These are phyloP conservation scores for Fimicolochytrium jonesii DNA, from an alignment of 192 early-diverging fungal genomes.

Conservation along the genomic window DNA sequence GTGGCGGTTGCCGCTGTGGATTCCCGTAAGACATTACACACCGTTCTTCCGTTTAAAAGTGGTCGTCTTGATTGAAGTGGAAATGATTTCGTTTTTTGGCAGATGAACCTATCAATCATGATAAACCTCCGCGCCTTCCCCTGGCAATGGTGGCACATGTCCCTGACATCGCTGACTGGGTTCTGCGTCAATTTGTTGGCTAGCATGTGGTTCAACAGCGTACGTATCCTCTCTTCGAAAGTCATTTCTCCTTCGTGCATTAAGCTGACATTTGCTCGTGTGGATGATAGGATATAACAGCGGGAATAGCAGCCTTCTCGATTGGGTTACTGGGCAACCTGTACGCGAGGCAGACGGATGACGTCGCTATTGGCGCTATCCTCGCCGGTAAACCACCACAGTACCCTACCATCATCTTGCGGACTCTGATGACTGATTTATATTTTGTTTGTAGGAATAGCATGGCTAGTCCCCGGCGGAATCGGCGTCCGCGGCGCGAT, in stretches of 20 bases:
- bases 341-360: conserved; percentile 17
- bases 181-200: conserved; percentile 13
- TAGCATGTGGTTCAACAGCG: conserved; percentile 16
- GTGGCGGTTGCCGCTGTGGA: conserved; percentile 23
- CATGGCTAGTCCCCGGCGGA: conserved; percentile 28
- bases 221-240: too few relatives aligned
- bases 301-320: conserved; percentile 22
- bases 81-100: too few relatives aligned
- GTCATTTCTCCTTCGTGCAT: too few relatives aligned
- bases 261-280: too few relatives aligned
- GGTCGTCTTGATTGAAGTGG: too few relatives aligned
- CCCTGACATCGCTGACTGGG: conserved; percentile 13
- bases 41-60: too few relatives aligned
- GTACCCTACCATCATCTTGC: neutral
- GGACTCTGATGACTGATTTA: neutral
- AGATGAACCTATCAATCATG: conserved; percentile 33
- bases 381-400: conserved; percentile 6
- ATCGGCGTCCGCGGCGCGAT: conserved; percentile 25
- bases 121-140: conserved; percentile 21
- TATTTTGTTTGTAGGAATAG: conserved; percentile 1
- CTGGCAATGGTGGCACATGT: conserved; percentile 28
- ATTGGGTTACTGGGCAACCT: conserved; percentile 22
- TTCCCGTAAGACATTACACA: conserved; percentile 2
- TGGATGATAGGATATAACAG: conserved; percentile 15
- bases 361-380: conserved; percentile 23